A percentile compares a stretch with the other conserved stretches of the same genome.
phyloP scores from a whole-genome alignment of 441 rosid species.

The Pelargonium fulgidum region DNA sequence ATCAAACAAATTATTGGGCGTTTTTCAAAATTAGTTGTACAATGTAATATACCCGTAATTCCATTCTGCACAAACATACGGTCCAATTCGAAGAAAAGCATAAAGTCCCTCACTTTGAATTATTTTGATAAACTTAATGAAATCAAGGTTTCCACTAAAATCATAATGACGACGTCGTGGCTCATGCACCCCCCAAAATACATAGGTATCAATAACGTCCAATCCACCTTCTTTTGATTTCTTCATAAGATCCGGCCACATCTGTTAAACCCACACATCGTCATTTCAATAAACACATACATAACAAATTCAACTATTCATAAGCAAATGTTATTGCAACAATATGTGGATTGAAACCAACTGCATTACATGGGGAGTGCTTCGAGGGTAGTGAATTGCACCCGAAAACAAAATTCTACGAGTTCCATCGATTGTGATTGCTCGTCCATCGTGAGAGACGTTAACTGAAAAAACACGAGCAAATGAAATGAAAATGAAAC shows the following conservation, averaged over 20 bases:
- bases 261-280: background rate
- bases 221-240: slow-evolving; percentile 18
- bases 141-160: slow-evolving; percentile 15
- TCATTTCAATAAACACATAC: background rate
- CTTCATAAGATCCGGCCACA: slow-evolving; percentile 17
- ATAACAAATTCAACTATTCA: background rate
- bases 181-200: slow-evolving; percentile 17
- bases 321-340: background rate
- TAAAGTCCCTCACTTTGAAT: slow-evolving; percentile 15
- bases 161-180: slow-evolving; percentile 12
- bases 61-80: slow-evolving; percentile 7
- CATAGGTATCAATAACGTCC: slow-evolving; percentile 17
- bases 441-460: slow-evolving; percentile 12
- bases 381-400: slow-evolving; percentile 13
- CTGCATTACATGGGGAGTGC: slow-evolving; percentile 6
- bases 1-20: too few species aligned
- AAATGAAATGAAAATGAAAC: background rate
- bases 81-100: slow-evolving; percentile 15
- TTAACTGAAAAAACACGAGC: slow-evolving; percentile 1
- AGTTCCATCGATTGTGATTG: slow-evolving; percentile 18
- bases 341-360: background rate
- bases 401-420: slow-evolving; percentile 16
- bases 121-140: slow-evolving; percentile 14
- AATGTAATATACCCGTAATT: slow-evolving; percentile 10
- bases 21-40: background rate